Conservation (phyloP, 2,329 filamentous ascomycete genomes). For the Sphaerulina populicola region DNA sequence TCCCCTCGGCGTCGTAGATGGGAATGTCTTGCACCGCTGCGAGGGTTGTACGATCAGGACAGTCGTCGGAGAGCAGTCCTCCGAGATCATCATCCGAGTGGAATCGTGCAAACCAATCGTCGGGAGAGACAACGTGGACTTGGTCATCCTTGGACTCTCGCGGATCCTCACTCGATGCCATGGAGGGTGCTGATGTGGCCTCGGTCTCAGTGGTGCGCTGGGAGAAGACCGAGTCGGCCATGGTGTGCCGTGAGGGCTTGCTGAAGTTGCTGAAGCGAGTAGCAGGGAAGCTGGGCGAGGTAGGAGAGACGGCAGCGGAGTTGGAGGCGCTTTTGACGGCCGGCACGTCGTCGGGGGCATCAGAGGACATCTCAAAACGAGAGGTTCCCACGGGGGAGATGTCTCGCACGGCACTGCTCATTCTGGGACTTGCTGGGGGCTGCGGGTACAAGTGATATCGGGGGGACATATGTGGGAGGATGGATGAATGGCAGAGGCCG, state of each 20-base stretch:
- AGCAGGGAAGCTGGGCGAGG: constrained; percentile 14
- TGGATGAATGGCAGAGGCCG: not conserved
- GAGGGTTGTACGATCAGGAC: constrained; percentile 30
- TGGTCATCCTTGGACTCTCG: constrained; percentile 1
- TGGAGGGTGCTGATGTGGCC: constrained; percentile 11
- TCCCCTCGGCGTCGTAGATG: constrained; percentile 55
- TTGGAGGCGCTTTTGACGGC: constrained; percentile 5
- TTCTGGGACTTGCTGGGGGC: not conserved
- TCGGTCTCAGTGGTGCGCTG: constrained; percentile 15
- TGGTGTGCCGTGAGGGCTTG: constrained; percentile 10
- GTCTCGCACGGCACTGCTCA: constrained; percentile 10
- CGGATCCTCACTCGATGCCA: constrained; percentile 4
- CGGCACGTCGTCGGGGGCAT: constrained; percentile 10
- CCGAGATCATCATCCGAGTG: constrained; percentile 27
- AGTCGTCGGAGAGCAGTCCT: constrained; percentile 26
- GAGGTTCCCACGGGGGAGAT: constrained; percentile 28
- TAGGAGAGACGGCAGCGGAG: constrained; percentile 16
- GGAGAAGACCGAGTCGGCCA: constrained; percentile 15
- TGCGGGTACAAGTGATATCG: not conserved
- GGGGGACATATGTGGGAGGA: not conserved
- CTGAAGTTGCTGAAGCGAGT: constrained; percentile 13
- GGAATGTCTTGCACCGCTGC: constrained; percentile 31
- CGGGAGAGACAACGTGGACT: constrained; percentile 8
- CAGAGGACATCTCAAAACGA: constrained; percentile 27
- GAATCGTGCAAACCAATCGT: constrained; percentile 33